phyloP scores from a whole-genome alignment of 2,329 filamentous ascomycete genomes.

The Fusarium verrucosum region DNA sequence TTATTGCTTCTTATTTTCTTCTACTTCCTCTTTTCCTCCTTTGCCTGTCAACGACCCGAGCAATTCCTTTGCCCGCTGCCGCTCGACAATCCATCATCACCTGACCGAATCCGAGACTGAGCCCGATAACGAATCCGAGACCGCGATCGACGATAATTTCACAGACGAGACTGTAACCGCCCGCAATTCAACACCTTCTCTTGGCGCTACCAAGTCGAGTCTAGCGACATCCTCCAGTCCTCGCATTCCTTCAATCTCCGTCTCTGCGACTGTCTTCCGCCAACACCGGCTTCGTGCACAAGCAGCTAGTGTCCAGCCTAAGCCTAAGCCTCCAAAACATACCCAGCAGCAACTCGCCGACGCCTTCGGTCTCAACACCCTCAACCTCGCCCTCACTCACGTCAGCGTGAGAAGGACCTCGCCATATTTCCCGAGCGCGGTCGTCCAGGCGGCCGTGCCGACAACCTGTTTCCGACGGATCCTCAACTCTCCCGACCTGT shows the following conservation, averaged over 20 bases:
- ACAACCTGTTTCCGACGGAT: constrained; percentile 58
- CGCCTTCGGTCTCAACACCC: constrained; percentile 2
- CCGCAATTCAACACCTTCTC: not conserved
- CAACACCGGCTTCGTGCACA: constrained; percentile 33
- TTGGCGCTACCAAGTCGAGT: constrained; percentile 13
- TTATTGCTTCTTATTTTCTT: constrained; percentile 36
- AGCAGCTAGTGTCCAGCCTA: constrained; percentile 18
- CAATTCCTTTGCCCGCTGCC: constrained; percentile 31
- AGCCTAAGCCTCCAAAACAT: constrained; percentile 13
- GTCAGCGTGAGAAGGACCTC: constrained; percentile 40
- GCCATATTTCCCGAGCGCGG: constrained; percentile 50
- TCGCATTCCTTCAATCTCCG: constrained; percentile 35
- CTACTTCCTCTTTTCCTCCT: constrained; percentile 31
- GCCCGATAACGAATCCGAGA: not conserved
- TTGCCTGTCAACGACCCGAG: constrained; percentile 39
- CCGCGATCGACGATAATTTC: constrained; percentile 1
- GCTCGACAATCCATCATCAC: constrained; percentile 25
- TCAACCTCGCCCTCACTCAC: constrained; percentile 28
- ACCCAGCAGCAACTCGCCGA: constrained; percentile 11
- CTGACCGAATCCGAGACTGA: not conserved
- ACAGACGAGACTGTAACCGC: not conserved
- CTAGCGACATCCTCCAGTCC: constrained; percentile 20
- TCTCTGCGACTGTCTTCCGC: constrained; percentile 22
- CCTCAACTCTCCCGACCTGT: constrained; percentile 52
- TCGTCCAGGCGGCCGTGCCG: constrained; percentile 58